Evolutionary conservation across 257 asterid genomes (phyloP).

Genomic region (Eucommia ulmoides): DNA sequence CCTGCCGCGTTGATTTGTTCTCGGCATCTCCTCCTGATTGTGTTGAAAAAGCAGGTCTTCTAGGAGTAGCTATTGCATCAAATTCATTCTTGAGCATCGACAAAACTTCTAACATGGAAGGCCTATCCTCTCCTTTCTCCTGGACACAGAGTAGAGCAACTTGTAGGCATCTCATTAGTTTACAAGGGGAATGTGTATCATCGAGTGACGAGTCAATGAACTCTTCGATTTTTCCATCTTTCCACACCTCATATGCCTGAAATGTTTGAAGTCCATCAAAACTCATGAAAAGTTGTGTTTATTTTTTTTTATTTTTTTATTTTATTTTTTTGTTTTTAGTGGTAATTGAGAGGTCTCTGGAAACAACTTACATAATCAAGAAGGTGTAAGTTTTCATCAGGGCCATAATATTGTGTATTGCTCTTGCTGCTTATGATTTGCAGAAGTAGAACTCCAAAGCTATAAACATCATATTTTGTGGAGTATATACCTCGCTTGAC

Average conservation of each 20-base stretch:
- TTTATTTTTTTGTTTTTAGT: too few species aligned
- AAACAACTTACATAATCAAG: constrained; percentile 22
- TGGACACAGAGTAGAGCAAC: constrained; percentile 31
- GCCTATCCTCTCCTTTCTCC: constrained; percentile 23
- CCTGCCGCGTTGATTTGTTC: neutral
- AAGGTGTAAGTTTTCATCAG: constrained; percentile 14
- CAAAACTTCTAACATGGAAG: constrained; percentile 26
- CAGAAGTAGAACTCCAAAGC: constrained; percentile 31
- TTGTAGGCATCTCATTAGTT: constrained; percentile 20
- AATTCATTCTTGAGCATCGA: constrained; percentile 23
- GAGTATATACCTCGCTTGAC: constrained; percentile 28
- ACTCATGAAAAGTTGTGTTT: neutral
- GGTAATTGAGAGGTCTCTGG: neutral
- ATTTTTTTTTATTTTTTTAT: too few species aligned
- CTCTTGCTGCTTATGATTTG: constrained; percentile 32
- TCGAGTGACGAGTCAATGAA: constrained; percentile 20
- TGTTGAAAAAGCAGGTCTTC: constrained; percentile 22
- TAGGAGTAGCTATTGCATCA: constrained; percentile 12
- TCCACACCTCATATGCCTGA: constrained; percentile 34
- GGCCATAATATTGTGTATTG: constrained; percentile 17
- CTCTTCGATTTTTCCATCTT: constrained; percentile 7
- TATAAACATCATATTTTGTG: constrained; percentile 26
- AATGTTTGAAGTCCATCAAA: neutral
- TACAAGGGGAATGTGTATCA: constrained; percentile 10
- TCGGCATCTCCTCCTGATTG: neutral